Base-by-base conservation (phyloP, 148 eudicot species). In the Gaultheria prostrata region DNA sequence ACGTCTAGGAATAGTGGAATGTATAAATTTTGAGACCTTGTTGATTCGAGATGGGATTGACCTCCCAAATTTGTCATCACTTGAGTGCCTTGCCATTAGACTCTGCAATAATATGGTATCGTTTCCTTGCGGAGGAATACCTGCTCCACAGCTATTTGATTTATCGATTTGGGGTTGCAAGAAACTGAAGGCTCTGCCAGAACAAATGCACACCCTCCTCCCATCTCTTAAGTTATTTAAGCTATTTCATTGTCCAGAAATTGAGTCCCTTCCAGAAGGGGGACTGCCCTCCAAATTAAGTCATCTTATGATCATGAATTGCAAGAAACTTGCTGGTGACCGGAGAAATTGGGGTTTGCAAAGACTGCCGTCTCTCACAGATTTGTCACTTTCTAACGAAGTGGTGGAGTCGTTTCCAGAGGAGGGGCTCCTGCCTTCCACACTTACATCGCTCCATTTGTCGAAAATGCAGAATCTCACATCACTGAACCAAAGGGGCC, bases 81-180 rank as follows among this genome's bases (percentile, higher is more conserved):
- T 51, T 2, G 56, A 3, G 18, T 28, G 1, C 39, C 39, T 33
- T 2, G 0, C n/a, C 14, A 1, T 39, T n/a, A 0, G 1, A 0
- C 32, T 0, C 5, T 18, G 49, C 76, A 26, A 3, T 2, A 75
- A 46, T 43, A 45, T 75, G 54, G 54, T 76, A 24, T n/a, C 54
- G 10, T 46, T 46, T 76, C 18, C 32, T 4, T 17, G 12, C 11
- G 56, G 46, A 48, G 79, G 33, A 48, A 46, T 76, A 12, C 33
- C 32, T 10, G 56, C 35, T 48, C 79, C 79, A 1, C 46, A 48
- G 1, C 79, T 46, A 6, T 9, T 15, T 5, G 5, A 1, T 46
- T 1, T 24, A 3, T 0, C 0, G 0, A 2, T 76, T 11, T 0
- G 0, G 2, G 0, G 0, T n/a, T 76, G 79, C 56, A n/a, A 11